Base-by-base conservation (phyloP, 306 rosid species). In the Inga leiocalycina region DNA sequence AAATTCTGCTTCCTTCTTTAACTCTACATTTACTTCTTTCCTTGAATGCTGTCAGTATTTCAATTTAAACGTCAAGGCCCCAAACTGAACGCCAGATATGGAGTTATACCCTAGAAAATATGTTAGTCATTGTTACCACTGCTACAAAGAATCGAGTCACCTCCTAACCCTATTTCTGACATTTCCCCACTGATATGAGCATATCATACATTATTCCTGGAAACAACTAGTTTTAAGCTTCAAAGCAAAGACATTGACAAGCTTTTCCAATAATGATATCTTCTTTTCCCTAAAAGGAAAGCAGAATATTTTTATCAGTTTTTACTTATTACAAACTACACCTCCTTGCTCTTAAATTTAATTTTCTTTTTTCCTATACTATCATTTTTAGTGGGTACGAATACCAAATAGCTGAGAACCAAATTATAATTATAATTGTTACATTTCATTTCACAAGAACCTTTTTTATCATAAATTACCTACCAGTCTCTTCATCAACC, bases 71-170 rank as follows among this genome's bases (percentile, higher is more conserved):
- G 52, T 76, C 82, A 70, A 83, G 74, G 81, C 49, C 88, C 46
- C 49, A 39, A 39, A 22, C 52, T 9, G 41, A 46, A 76, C 20
- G n/a, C 35, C 12, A 57, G 62, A 19, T 46, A 34, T 71, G 44
- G 69, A 59, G 49, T 69, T 48, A 66, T 73, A 85, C 51, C 68
- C 35, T 46, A 13, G 41, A 54, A 68, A 62, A 80, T 52, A 76
- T 46, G 46, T 4, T 72, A 4, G 24, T 62, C 17, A 34, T 30
- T 39, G 48, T 78, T 86, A 94, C 98, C 90, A 91, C 85, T 69
- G 98, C 98, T 64, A 93, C 97, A 71, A 94, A 94, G 83, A 94
- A 94, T 39, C 98, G 98, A 68, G 93, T 86, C 35, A 87, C 45
- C 0, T 22, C 30, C 67, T 52, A 27, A 10, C 56, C 41, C 17